These are phyloP conservation scores for Melampsora larici-populina DNA, from an alignment of 1,284 basidiomycete species.

Conservation along the genomic window DNA sequence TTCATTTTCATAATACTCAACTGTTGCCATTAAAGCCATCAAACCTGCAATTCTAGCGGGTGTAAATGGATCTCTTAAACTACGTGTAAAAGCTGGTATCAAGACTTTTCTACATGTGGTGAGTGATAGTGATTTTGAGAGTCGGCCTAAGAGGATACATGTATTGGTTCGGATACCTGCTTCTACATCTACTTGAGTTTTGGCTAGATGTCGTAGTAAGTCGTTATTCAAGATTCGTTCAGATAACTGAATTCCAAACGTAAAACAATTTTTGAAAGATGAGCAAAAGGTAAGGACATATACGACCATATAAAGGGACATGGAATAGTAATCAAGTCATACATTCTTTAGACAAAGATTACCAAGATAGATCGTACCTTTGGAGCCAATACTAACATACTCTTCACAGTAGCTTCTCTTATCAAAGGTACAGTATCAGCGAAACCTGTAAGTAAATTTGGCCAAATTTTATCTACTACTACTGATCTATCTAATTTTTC, in stretches of 20 bases:
- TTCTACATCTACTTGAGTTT: constrained; percentile 86
- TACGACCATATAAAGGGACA: background rate
- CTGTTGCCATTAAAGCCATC: constrained; percentile 93
- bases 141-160: constrained; percentile 87
- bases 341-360: background rate
- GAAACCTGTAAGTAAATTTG: constrained; percentile 83
- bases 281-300: background rate
- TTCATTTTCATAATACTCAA: constrained; percentile 81
- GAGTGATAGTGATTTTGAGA: constrained; percentile 77
- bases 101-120: constrained; percentile 92
- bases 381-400: constrained; percentile 75
- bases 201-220: constrained; percentile 83
- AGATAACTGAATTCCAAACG: constrained; percentile 53
- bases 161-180: constrained; percentile 96
- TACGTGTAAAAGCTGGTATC: constrained; percentile 86
- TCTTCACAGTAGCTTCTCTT: constrained; percentile 87
- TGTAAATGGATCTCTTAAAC: constrained; percentile 85
- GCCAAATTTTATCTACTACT: constrained; percentile 86
- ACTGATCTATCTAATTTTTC: constrained; percentile 81
- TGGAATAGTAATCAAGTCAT: background rate
- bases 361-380: constrained; percentile 61
- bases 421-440: constrained; percentile 88
- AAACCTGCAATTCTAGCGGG: constrained; percentile 90
- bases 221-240: constrained; percentile 96
- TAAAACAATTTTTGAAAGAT: background rate